These are phyloP conservation scores for Calonectria honghensis DNA, from an alignment of 2,329 filamentous ascomycete species.

Conservation along the genomic window DNA sequence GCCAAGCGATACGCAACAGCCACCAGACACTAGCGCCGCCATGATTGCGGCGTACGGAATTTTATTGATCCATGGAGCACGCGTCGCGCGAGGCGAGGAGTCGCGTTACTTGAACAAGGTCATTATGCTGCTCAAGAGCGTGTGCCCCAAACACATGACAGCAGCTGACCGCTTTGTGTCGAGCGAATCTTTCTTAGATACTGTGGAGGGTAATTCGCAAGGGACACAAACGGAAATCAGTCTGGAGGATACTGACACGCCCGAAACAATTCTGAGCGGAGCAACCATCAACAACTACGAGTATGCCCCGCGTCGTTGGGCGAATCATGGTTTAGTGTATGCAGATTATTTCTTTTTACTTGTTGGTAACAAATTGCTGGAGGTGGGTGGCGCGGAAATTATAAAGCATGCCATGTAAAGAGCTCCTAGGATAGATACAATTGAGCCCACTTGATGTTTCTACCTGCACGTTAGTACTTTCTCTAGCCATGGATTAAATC, in stretches of 20 bases:
- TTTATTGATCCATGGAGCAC: conserved; percentile 58
- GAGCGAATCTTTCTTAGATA: conserved; percentile 41
- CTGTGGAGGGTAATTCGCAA: conserved; percentile 46
- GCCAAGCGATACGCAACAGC: conserved; percentile 49
- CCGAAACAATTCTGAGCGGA: conserved; percentile 66
- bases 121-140: conserved; percentile 22
- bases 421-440: too few species aligned
- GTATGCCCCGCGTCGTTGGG: conserved; percentile 65
- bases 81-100: conserved; percentile 43
- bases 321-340: conserved; percentile 69
- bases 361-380: conserved; percentile 62
- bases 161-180: background rate
- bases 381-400: conserved; percentile 28
- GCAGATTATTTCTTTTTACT: conserved; percentile 69
- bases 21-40: conserved; percentile 62
- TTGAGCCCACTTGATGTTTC: too few species aligned
- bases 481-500: too few species aligned
- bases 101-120: conserved; percentile 39
- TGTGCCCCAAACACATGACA: conserved; percentile 50
- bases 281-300: conserved; percentile 69
- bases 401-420: conserved; percentile 3
- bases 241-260: conserved; percentile 1
- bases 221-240: background rate
- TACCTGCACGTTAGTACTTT: too few species aligned
- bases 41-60: conserved; percentile 63